phyloP scores from a whole-genome alignment of 2,329 filamentous ascomycete genomes.

The Diatrype stigma region DNA sequence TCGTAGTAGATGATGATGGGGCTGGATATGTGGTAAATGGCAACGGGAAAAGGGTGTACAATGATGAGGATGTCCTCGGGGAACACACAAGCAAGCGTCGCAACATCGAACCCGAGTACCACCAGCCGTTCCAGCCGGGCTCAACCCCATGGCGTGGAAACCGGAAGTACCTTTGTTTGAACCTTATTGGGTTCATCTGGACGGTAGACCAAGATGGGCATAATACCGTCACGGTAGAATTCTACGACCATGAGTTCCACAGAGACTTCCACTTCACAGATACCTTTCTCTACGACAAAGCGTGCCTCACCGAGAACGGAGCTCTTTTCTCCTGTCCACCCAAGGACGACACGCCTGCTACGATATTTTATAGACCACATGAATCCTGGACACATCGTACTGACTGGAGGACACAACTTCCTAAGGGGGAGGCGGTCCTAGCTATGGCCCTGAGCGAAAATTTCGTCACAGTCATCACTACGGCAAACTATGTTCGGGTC shows the following conservation, averaged over 20 bases:
- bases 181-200: constrained; percentile 92
- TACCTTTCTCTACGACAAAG: constrained; percentile 92
- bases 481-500: constrained; percentile 81
- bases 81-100: constrained; percentile 46
- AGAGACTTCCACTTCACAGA: constrained; percentile 98
- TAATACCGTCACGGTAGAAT: constrained; percentile 93
- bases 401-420: constrained; percentile 88
- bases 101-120: constrained; percentile 60
- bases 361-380: constrained; percentile 93
- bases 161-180: constrained; percentile 87
- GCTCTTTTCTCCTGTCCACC: constrained; percentile 80
- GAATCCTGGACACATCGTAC: constrained; percentile 90
- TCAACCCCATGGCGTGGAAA: constrained; percentile 96
- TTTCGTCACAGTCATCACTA: constrained; percentile 86
- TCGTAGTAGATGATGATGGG: constrained; percentile 92
- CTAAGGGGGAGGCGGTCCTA: constrained; percentile 77
- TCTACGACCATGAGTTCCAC: constrained; percentile 90
- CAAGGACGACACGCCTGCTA: constrained; percentile 61
- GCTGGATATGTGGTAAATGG: constrained; percentile 72
- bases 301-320: constrained; percentile 82
- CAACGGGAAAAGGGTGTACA: constrained; percentile 46
- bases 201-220: constrained; percentile 93
- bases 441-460: constrained; percentile 89
- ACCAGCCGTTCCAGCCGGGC: constrained; percentile 86
- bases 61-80: constrained; percentile 47